Evolutionary conservation across 306 rosid genomes (phyloP).

Genomic region (Fragaria vesca): DNA sequence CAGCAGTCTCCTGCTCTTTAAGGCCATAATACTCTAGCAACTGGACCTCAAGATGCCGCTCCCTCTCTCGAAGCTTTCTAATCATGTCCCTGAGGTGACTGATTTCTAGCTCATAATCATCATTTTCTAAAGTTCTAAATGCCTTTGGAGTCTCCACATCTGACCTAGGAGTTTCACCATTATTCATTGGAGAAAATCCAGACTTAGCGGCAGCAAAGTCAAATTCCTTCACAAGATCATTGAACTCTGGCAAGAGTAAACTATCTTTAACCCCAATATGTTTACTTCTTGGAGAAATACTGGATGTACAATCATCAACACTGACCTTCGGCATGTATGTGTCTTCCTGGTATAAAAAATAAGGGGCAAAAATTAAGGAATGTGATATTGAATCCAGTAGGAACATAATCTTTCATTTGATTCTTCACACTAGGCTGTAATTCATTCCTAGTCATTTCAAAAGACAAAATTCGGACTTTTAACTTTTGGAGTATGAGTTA

Average conservation of each 20-base stretch:
- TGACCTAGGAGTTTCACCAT: slow-evolving; percentile 43
- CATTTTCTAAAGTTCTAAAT: slow-evolving; percentile 36
- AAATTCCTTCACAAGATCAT: slow-evolving; percentile 50
- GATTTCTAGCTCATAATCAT: slow-evolving; percentile 64
- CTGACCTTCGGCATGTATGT: slow-evolving; percentile 36
- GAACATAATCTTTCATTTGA: background rate
- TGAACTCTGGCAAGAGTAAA: slow-evolving; percentile 43
- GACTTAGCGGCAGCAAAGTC: slow-evolving; percentile 35
- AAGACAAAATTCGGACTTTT: slow-evolving; percentile 3
- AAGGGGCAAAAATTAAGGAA: background rate
- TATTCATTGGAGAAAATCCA: slow-evolving; percentile 42
- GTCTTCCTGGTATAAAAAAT: slow-evolving; percentile 48
- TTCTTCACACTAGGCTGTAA: background rate
- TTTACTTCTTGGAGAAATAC: slow-evolving; percentile 41
- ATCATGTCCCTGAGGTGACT: slow-evolving; percentile 56
- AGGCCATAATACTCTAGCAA: slow-evolving; percentile 83
- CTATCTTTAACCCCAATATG: slow-evolving; percentile 49
- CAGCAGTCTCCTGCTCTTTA: slow-evolving; percentile 77
- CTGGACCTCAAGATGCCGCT: slow-evolving; percentile 68
- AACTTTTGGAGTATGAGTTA: background rate
- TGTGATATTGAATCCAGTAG: background rate
- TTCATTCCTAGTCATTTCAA: slow-evolving; percentile 2
- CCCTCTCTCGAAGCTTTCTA: slow-evolving; percentile 72
- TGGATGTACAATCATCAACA: slow-evolving; percentile 30
- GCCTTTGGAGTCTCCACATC: slow-evolving; percentile 40